These are phyloP conservation scores for Mycocentrospora acerina DNA, from an alignment of 2,329 filamentous ascomycete species.

Conservation along the genomic window DNA sequence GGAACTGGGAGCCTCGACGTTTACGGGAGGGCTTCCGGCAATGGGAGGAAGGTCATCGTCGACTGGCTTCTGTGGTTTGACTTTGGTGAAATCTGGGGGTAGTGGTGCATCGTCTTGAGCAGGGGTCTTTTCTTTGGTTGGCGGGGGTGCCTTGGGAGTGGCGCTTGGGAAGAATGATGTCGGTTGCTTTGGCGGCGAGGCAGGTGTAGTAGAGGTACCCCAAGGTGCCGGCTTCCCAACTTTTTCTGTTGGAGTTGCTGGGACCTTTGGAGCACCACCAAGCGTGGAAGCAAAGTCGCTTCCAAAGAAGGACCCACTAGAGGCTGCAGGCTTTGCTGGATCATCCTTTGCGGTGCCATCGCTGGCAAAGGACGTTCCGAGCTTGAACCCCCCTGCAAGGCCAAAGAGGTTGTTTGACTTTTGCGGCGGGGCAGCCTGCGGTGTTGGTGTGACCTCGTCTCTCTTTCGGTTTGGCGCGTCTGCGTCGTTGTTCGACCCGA, in stretches of 20 bases:
- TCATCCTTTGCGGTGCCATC: constrained; percentile 65
- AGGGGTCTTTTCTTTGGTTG: constrained; percentile 25
- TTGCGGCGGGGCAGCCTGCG: constrained; percentile 26
- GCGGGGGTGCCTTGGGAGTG: constrained; percentile 35
- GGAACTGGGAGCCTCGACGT: constrained; percentile 42
- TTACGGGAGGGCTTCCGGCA: constrained; percentile 51
- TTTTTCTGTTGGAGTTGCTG: constrained; percentile 44
- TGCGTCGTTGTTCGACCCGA: constrained; percentile 25
- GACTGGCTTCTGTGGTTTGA: constrained; percentile 30
- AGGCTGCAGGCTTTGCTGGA: constrained; percentile 51
- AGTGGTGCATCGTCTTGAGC: constrained; percentile 40
- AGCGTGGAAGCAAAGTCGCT: constrained; percentile 62
- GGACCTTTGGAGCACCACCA: constrained; percentile 41
- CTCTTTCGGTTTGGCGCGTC: constrained; percentile 32
- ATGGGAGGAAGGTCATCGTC: constrained; percentile 48
- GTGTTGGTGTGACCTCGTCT: constrained; percentile 40
- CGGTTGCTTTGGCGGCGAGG: constrained; percentile 29
- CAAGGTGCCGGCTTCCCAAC: constrained; percentile 35
- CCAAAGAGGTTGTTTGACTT: constrained; percentile 34
- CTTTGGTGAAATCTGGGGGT: constrained; percentile 39
- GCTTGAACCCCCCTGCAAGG: constrained; percentile 58
- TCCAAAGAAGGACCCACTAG: constrained; percentile 61
- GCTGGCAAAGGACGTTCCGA: constrained; percentile 67
- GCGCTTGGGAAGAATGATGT: constrained; percentile 23
- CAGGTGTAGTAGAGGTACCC: constrained; percentile 42